A percentile compares a stretch with the other conserved stretches of the same genome.
These are phyloP conservation scores for Candida namnaoensis DNA, from an alignment of 805 yeast genomes.

Conservation along the genomic window DNA sequence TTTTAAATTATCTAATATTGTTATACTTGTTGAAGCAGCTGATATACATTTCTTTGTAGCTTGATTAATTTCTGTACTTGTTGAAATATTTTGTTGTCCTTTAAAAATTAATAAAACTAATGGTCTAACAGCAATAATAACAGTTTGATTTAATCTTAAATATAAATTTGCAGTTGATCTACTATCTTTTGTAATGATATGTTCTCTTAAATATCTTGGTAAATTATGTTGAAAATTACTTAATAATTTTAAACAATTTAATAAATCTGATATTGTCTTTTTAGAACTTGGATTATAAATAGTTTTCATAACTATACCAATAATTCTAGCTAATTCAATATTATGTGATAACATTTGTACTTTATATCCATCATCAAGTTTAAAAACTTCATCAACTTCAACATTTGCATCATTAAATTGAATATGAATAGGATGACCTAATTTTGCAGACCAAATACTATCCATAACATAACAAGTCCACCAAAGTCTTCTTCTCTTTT, in stretches of 20 bases:
- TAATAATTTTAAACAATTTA: slow-evolving; percentile 14
- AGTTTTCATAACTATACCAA: slow-evolving; percentile 22
- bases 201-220: slow-evolving; percentile 11
- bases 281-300: slow-evolving; percentile 22
- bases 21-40: slow-evolving; percentile 23
- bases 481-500: slow-evolving; percentile 27
- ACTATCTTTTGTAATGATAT: slow-evolving; percentile 9
- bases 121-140: slow-evolving; percentile 27
- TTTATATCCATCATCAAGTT: slow-evolving; percentile 22
- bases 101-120: slow-evolving; percentile 24
- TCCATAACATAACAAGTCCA: slow-evolving; percentile 30
- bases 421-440: slow-evolving; percentile 27
- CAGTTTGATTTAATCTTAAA: slow-evolving; percentile 24
- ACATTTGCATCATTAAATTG: slow-evolving; percentile 23
- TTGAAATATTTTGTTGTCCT: slow-evolving; percentile 13
- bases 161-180: slow-evolving; percentile 24
- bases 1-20: slow-evolving; percentile 18
- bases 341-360: slow-evolving; percentile 19
- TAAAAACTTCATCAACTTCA: slow-evolving; percentile 13
- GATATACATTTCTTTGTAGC: slow-evolving; percentile 21
- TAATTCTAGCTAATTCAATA: slow-evolving; percentile 13
- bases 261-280: slow-evolving; percentile 13
- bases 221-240: slow-evolving; percentile 16
- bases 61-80: slow-evolving; percentile 15
- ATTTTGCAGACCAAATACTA: slow-evolving; percentile 26